These are phyloP conservation scores for Clarireedia paspali DNA, from an alignment of 2,329 filamentous ascomycete genomes.

Conservation along the genomic window DNA sequence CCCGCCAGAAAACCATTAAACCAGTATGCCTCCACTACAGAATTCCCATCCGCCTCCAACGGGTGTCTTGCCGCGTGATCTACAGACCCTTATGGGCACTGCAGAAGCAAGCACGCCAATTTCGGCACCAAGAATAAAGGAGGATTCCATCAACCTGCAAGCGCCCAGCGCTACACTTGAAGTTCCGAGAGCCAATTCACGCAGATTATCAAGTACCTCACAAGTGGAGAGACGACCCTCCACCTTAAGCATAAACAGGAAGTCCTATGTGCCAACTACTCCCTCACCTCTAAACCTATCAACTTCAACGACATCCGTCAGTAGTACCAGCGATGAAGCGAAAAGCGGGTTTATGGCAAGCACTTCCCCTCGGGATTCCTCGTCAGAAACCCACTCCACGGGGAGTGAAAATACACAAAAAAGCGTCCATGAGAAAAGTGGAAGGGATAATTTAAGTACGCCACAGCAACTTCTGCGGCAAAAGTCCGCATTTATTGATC, in stretches of 20 bases:
- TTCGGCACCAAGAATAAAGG: background rate
- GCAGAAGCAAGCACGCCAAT: background rate
- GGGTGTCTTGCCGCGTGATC: background rate
- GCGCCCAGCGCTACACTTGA: background rate
- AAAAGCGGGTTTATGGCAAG: conserved; percentile 1
- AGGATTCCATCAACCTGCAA: background rate
- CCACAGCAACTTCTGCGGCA: conserved; percentile 18
- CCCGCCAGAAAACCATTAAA: too few relatives aligned
- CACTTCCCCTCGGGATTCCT: conserved; percentile 12
- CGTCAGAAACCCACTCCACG: conserved; percentile 11
- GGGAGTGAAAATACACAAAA: conserved; percentile 5
- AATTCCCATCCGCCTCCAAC: background rate
- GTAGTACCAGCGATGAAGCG: conserved; percentile 12
- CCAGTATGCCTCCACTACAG: background rate
- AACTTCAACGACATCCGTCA: conserved; percentile 10
- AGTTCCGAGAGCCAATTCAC: conserved; percentile 1
- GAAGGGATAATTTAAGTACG: conserved; percentile 8
- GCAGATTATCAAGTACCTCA: conserved; percentile 7
- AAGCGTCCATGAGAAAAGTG: conserved; percentile 7
- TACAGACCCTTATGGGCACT: background rate
- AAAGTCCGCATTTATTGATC: conserved; percentile 14
- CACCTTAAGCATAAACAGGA: conserved; percentile 9
- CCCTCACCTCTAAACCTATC: conserved; percentile 29
- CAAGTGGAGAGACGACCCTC: conserved; percentile 7
- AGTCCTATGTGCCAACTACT: conserved; percentile 22